Conservation (phyloP, 352 stramenopile genomes). For the Globisporangium barbulae region DNA sequence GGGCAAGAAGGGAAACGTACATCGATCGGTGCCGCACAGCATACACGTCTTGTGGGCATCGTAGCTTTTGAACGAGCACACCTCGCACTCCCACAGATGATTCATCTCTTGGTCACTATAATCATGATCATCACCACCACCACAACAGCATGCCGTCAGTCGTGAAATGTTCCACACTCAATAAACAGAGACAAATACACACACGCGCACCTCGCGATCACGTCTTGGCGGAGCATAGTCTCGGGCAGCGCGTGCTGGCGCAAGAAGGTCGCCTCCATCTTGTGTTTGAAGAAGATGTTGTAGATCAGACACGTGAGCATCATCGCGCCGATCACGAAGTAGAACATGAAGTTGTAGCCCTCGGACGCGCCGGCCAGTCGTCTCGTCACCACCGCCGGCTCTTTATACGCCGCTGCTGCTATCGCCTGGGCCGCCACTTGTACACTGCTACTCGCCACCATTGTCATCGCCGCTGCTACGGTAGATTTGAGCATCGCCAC, state of each 20-base stretch:
- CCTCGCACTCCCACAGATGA: conserved; percentile 87
- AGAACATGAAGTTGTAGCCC: conserved; percentile 88
- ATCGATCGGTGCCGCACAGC: conserved; percentile 84
- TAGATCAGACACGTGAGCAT: conserved; percentile 86
- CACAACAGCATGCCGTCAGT: neutral
- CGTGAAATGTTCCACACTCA: neutral
- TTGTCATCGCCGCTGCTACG: neutral
- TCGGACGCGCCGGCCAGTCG: conserved; percentile 44
- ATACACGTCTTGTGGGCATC: conserved; percentile 85
- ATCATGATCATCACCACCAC: neutral
- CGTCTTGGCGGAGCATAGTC: conserved; percentile 83
- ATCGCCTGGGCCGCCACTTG: neutral
- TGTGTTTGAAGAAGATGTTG: conserved; percentile 89
- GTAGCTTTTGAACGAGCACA: conserved; percentile 93
- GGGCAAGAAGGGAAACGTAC: conserved; percentile 22
- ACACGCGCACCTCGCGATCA: conserved; percentile 60
- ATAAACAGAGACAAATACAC: neutral
- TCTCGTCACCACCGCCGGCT: conserved; percentile 11
- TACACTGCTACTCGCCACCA: neutral
- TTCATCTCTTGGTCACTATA: conserved; percentile 79
- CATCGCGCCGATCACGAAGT: conserved; percentile 86
- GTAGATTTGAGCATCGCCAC: neutral
- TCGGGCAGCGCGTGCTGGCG: conserved; percentile 68
- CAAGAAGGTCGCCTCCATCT: conserved; percentile 71
- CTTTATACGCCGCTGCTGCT: neutral